Base-by-base conservation (phyloP, 2,329 filamentous ascomycete genomes). In the Aureobasidium sp. region DNA sequence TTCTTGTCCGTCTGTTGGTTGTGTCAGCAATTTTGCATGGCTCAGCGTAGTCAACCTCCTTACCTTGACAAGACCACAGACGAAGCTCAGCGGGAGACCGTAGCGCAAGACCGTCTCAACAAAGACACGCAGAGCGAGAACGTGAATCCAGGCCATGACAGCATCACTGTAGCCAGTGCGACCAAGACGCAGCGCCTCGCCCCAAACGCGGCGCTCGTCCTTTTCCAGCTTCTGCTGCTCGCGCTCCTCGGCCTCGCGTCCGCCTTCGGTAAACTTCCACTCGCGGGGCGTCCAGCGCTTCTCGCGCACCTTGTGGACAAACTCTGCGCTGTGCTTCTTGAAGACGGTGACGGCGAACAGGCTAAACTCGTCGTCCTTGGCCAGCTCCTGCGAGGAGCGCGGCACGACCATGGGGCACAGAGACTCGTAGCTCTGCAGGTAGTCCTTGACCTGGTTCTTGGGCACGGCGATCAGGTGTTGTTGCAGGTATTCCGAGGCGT, bases 81-180 rank as follows among this genome's bases (percentile, higher is more conserved):
- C 87, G 75, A 93, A 99, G 68, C 95, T 89, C 66, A 97, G 78
- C 52, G 94, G 94, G 69, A 99, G 76, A 31, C 94, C 94, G 72
- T 99, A 99, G 67, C 94, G 86, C 71, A 99, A 79, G n/a, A 99
- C 94, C 5, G 92, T 96, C 81, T 99, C 94, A 22, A 99, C 94
- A 75, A 97, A 99, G 22, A 97, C 92, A 60, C 94, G 82, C 70
- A 99, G 78, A 7, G 92, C 89, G 70, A 97, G 81, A 31, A 96
- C 89, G 72, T 99, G 94, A 55, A 96, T 84, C 91, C 92, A 96
- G 60, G 93, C 88, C 90, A 96, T 96, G 67, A 96, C 91, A 65
- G 88, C 88, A 78, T 99, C 94, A 72, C 91, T 93, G 85, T 94
- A 99, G 17, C 91, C 91, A n/a, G 91, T 96, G 65, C 92, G 82